Conservation (phyloP, 805 yeast genomes). For the Lachancea kluyveri region DNA sequence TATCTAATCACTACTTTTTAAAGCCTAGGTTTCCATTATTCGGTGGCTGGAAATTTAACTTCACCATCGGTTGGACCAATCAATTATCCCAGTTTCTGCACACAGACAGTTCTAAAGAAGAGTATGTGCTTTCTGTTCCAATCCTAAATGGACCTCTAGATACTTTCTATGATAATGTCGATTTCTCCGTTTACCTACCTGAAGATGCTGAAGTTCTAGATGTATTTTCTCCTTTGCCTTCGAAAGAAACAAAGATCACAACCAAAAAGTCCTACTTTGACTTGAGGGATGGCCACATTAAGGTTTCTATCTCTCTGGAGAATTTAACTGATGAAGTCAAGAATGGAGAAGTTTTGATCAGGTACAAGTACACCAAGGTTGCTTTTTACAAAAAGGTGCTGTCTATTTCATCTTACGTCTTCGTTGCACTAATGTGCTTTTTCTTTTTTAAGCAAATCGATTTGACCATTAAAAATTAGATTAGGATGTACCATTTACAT, state of each 20-base stretch:
- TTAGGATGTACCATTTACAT: neutral
- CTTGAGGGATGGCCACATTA: conserved; percentile 68
- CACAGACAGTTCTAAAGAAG: conserved; percentile 33
- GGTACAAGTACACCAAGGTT: conserved; percentile 52
- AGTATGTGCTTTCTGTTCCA: conserved; percentile 62
- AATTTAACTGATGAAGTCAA: conserved; percentile 68
- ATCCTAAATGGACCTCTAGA: conserved; percentile 66
- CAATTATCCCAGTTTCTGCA: conserved; percentile 48
- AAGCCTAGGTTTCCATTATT: conserved; percentile 90
- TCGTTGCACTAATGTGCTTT: conserved; percentile 51
- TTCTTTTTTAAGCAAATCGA: conserved; percentile 45
- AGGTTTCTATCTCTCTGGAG: conserved; percentile 50
- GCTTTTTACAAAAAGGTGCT: conserved; percentile 61
- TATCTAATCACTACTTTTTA: conserved; percentile 41
- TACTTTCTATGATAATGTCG: conserved; percentile 57
- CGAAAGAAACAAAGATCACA: conserved; percentile 17
- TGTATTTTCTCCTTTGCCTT: conserved; percentile 49
- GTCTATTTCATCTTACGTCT: conserved; percentile 54
- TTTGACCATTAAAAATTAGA: conserved; percentile 26
- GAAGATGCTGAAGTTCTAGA: conserved; percentile 68
- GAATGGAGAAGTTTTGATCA: conserved; percentile 48
- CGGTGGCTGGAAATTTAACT: conserved; percentile 95
- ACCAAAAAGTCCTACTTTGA: conserved; percentile 62
- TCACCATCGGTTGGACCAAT: conserved; percentile 90
- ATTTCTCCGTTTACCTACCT: conserved; percentile 67